Evolutionary conservation across 106 monocot species (phyloP).

Genomic region (Dendrobium nobile): DNA sequence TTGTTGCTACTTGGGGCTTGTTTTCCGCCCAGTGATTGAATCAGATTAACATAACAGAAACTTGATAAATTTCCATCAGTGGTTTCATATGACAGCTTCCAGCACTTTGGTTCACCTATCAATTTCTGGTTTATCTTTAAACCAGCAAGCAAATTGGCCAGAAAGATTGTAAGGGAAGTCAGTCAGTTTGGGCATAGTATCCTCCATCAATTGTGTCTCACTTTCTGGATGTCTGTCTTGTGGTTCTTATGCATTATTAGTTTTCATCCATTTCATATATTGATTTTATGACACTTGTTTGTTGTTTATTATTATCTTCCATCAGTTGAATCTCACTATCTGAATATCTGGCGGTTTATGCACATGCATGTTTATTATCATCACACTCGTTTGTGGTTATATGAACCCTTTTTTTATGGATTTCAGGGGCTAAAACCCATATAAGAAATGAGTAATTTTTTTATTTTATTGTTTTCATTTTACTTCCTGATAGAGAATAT

Average conservation of each 20-base stretch:
- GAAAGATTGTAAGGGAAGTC: neutral
- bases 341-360: neutral
- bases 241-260: neutral
- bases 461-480: neutral
- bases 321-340: neutral
- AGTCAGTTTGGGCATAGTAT: neutral
- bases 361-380: constrained; percentile 1
- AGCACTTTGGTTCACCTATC: neutral
- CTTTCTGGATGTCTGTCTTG: neutral
- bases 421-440: neutral
- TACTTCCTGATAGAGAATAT: no score
- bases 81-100: neutral
- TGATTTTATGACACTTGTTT: neutral
- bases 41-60: neutral
- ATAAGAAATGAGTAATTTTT: neutral
- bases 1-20: neutral
- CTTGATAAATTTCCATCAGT: neutral
- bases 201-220: neutral
- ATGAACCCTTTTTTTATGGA: neutral
- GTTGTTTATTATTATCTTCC: neutral
- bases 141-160: neutral
- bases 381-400: neutral
- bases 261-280: neutral
- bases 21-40: neutral
- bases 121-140: neutral